Percentiles rank a stretch among this genome's conserved stretches.
Conservation (phyloP, 2,329 filamentous ascomycete species). For the Microdochium paspali region DNA sequence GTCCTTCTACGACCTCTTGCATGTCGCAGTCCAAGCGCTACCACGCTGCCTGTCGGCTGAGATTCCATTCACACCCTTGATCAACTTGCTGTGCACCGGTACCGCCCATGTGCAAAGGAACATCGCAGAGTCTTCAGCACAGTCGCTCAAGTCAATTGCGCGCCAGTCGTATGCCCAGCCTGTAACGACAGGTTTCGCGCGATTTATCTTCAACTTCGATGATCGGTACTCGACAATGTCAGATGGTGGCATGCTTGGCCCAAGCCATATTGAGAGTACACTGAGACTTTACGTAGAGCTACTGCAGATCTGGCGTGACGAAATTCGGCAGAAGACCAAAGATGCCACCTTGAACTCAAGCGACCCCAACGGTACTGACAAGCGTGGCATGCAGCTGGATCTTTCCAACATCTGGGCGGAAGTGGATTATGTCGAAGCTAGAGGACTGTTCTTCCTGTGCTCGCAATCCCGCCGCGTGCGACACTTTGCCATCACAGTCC, state of each 20-base stretch:
- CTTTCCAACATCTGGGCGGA: constrained; percentile 83
- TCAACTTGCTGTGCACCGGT: constrained; percentile 91
- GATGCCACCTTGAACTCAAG: constrained; percentile 57
- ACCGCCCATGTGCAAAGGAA: constrained; percentile 91
- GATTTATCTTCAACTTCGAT: constrained; percentile 98
- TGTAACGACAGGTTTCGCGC: constrained; percentile 91
- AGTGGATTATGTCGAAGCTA: constrained; percentile 93
- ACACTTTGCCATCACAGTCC: constrained; percentile 82
- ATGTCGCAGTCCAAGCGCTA: constrained; percentile 90
- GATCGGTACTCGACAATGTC: constrained; percentile 97
- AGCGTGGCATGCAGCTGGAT: constrained; percentile 69
- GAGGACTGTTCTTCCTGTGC: constrained; percentile 93
- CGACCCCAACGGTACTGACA: constrained; percentile 56
- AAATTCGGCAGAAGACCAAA: constrained; percentile 78
- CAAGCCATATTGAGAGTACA: constrained; percentile 90
- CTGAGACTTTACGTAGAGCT: constrained; percentile 87
- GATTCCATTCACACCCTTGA: constrained; percentile 85
- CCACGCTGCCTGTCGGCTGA: constrained; percentile 88
- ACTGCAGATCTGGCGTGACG: constrained; percentile 93
- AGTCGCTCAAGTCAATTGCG: constrained; percentile 91
- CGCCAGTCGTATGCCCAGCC: constrained; percentile 87
- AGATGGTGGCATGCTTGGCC: constrained; percentile 90
- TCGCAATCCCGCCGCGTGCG: constrained; percentile 88
- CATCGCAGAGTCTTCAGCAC: constrained; percentile 84
- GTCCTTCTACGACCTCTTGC: constrained; percentile 88